These are phyloP conservation scores for Lolium perenne DNA, from an alignment of 176 grass and related monocot genomes.

Conservation along the genomic window DNA sequence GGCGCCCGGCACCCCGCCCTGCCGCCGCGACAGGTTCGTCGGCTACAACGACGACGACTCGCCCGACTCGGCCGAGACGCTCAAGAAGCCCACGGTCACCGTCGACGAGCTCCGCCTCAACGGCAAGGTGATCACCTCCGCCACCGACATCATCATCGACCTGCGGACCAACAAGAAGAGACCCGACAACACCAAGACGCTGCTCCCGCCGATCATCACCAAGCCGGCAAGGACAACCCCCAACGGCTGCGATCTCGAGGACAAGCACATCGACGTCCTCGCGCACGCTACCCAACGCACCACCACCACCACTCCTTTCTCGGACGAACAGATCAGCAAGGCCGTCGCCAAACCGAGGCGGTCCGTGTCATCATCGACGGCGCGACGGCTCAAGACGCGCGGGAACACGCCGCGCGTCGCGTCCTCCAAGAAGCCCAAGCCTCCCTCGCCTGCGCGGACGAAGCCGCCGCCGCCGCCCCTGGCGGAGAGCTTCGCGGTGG, in stretches of 20 bases:
- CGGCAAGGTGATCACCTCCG: conserved; percentile 53
- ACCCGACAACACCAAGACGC: conserved; percentile 8
- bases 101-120: not conserved
- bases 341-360: conserved; percentile 39
- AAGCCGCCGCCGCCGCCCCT: conserved; percentile 36
- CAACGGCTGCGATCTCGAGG: conserved; percentile 37
- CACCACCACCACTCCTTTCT: not conserved
- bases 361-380: conserved; percentile 36
- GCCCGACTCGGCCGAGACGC: not conserved
- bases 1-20: conserved; percentile 47
- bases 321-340: conserved; percentile 24
- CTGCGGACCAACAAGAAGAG: conserved; percentile 41
- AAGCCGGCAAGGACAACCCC: conserved; percentile 30
- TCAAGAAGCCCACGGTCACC: conserved; percentile 11
- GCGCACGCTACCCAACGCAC: not conserved
- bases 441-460: not conserved
- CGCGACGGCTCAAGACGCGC: conserved; percentile 58
- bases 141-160: conserved; percentile 71
- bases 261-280: conserved; percentile 43
- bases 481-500: conserved; percentile 74
- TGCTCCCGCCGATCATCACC: conserved; percentile 69
- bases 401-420: conserved; percentile 60
- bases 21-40: conserved; percentile 49
- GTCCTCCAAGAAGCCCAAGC: conserved; percentile 44
- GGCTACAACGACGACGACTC: conserved; percentile 40